Percentiles rank a stretch among this genome's conserved stretches.
These are phyloP conservation scores for Botryotinia narcissicola DNA, from an alignment of 2,329 filamentous ascomycete species.

Conservation along the genomic window DNA sequence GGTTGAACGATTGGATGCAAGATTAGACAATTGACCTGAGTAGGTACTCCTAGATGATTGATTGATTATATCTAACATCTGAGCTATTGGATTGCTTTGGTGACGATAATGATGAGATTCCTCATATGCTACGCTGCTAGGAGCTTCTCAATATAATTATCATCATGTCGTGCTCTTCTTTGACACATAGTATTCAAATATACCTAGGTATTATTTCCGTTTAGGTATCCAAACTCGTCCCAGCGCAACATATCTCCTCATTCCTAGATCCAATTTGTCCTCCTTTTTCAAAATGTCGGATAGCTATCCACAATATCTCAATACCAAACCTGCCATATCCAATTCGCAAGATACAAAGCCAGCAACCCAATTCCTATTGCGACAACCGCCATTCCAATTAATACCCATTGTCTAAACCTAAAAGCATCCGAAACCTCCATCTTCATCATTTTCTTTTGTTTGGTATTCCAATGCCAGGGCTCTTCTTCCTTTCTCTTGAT, in stretches of 20 bases:
- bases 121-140: neutral
- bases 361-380: constrained; percentile 15
- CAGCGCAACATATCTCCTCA: neutral
- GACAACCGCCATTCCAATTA: constrained; percentile 21
- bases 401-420: constrained; percentile 34
- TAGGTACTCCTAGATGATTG: no score
- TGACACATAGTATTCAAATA: neutral
- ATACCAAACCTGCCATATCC: constrained; percentile 6
- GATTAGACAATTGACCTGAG: neutral
- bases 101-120: neutral
- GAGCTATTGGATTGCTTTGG: neutral
- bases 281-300: neutral
- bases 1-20: neutral
- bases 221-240: neutral
- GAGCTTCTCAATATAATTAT: neutral
- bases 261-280: neutral
- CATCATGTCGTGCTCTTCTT: neutral
- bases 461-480: constrained; percentile 38
- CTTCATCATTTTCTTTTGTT: constrained; percentile 38
- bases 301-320: neutral
- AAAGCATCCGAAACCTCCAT: constrained; percentile 39
- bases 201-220: neutral
- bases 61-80: neutral
- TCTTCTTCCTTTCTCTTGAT: constrained; percentile 25
- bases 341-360: neutral